Percentiles rank a stretch among this genome's conserved stretches.
Evolutionary conservation across 768 basidiomycete genomes (phyloP).

Genomic region (Tricholoma sp.): DNA sequence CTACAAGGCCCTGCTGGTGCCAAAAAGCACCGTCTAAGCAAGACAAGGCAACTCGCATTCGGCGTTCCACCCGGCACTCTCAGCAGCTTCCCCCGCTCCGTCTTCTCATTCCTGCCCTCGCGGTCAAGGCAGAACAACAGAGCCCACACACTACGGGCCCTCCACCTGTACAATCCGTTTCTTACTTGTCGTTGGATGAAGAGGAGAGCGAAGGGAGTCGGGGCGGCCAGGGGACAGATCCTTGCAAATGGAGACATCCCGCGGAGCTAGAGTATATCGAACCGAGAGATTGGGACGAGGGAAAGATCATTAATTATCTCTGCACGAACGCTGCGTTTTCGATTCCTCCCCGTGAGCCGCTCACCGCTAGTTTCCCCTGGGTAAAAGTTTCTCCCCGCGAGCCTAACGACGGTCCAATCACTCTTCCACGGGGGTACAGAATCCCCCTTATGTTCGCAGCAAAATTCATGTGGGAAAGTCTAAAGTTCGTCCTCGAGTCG

Average conservation of each 20-base stretch:
- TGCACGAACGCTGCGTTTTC: slow-evolving; percentile 27
- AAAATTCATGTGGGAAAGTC: slow-evolving; percentile 38
- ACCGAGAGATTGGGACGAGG: slow-evolving; percentile 26
- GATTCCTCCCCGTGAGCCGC: slow-evolving; percentile 25
- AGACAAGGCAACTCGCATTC: background rate
- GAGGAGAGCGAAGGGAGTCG: background rate
- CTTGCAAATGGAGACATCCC: slow-evolving; percentile 30
- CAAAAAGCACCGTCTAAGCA: no score
- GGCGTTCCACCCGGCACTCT: background rate
- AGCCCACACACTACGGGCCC: background rate
- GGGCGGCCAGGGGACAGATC: no score
- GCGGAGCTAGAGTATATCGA: slow-evolving; percentile 34
- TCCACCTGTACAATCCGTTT: background rate
- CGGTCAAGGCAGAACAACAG: background rate
- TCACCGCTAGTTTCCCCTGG: slow-evolving; percentile 4
- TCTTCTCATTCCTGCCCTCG: background rate
- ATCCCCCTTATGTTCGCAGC: slow-evolving; percentile 41
- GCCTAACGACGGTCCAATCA: slow-evolving; percentile 10
- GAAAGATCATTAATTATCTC: slow-evolving; percentile 29
- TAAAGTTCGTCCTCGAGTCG: slow-evolving; percentile 35
- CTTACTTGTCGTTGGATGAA: background rate
- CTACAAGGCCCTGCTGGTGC: no score
- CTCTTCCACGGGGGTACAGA: slow-evolving; percentile 34
- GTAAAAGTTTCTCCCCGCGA: slow-evolving; percentile 14
- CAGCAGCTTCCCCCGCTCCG: background rate